Conservation (phyloP, 164 flowering plant genomes). For the Stephania japonica region DNA sequence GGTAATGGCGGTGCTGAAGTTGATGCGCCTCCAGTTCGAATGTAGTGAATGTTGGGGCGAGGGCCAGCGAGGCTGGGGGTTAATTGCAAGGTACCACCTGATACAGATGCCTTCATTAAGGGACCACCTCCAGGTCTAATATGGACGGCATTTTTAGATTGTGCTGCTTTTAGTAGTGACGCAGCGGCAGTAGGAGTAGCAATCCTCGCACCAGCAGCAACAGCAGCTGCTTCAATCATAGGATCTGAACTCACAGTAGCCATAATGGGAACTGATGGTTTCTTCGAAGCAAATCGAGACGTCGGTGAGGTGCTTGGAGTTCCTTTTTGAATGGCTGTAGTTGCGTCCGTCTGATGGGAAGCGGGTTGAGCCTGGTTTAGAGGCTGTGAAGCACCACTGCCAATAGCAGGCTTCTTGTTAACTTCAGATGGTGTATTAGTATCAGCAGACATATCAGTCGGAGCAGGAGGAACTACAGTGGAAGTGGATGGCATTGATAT, state of each 20-base stretch:
- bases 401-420: not conserved
- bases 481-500: constrained; percentile 7
- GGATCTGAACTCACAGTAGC: constrained; percentile 30
- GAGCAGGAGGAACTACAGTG: constrained; percentile 18
- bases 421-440: not conserved
- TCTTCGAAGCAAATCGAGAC: constrained; percentile 17
- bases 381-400: not conserved
- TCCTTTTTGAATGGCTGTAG: constrained; percentile 16
- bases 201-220: constrained; percentile 93
- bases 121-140: constrained; percentile 46
- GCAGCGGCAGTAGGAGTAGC: constrained; percentile 63
- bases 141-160: constrained; percentile 55
- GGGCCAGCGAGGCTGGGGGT: constrained; percentile 20
- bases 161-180: constrained; percentile 60
- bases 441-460: constrained; percentile 19
- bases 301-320: constrained; percentile 20
- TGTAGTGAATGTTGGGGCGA: constrained; percentile 42
- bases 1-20: constrained; percentile 15
- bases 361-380: constrained; percentile 23
- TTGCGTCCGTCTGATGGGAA: constrained; percentile 7
- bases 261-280: constrained; percentile 25
- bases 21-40: constrained; percentile 27
- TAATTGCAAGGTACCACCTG: constrained; percentile 25
- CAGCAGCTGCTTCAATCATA: constrained; percentile 68
- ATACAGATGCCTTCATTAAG: constrained; percentile 30